Conservation (phyloP, 2,329 filamentous ascomycete genomes). For the Colletotrichum eremochloae region DNA sequence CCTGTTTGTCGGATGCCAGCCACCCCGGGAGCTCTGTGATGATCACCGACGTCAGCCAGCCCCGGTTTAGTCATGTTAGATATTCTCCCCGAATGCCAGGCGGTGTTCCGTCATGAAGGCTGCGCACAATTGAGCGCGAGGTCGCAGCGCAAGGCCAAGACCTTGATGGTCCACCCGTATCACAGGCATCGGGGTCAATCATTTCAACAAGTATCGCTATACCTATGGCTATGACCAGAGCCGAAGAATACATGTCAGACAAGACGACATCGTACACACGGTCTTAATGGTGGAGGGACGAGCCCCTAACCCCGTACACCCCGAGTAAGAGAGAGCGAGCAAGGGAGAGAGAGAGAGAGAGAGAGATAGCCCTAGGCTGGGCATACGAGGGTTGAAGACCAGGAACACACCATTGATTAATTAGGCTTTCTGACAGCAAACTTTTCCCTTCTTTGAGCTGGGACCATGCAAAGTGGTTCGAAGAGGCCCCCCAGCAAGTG, state of each 20-base stretch:
- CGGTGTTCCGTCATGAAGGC: not conserved
- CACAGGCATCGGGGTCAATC: not conserved
- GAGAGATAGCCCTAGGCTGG: not conserved
- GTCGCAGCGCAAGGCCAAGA: conserved; percentile 16
- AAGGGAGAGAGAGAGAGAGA: too few species aligned
- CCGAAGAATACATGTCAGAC: not conserved
- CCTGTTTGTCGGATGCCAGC: conserved; percentile 16
- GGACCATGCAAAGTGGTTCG: not conserved
- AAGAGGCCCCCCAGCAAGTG: not conserved
- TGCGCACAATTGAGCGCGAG: conserved; percentile 4
- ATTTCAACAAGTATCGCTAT: not conserved
- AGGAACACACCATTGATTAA: conserved; percentile 7
- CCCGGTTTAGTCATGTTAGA: conserved; percentile 13
- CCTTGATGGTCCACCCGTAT: not conserved
- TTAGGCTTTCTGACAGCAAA: conserved; percentile 20
- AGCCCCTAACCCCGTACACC: conserved; percentile 20
- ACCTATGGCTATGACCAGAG: not conserved
- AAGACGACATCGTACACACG: not conserved
- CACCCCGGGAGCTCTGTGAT: conserved; percentile 22
- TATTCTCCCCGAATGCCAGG: conserved; percentile 4
- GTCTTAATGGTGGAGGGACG: conserved; percentile 13
- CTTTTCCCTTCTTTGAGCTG: not conserved
- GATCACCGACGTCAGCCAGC: conserved; percentile 41
- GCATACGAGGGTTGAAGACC: conserved; percentile 13
- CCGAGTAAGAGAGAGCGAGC: not conserved